Base-by-base conservation (phyloP, 805 yeast genomes). In the Saccharomycopsis javanensis region DNA sequence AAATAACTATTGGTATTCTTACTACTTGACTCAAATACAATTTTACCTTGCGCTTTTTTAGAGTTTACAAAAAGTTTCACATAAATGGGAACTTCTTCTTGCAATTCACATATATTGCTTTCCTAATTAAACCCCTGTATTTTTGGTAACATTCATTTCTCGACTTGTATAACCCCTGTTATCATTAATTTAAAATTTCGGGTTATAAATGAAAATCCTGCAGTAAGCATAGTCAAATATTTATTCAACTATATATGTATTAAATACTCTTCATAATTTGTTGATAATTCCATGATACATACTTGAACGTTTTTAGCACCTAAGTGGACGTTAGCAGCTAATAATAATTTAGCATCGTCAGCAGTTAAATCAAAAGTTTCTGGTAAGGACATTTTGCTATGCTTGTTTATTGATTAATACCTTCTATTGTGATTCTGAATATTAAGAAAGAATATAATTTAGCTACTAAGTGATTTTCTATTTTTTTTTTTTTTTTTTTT, bases 291-390 rank as follows among this genome's bases (percentile, higher is more conserved):
- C 69, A 83, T 89, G 10, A 62, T 70, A 83, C 91, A 79, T 85
- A 87, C 96, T 83, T 91, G 97, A 78, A 92, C 96, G 89, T 94
- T 94, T 89, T 94, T 94, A 77, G 98, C 85, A 79, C 99, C 99
- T 77, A 94, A 86, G 84, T 94, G 99, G 73, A 85, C 88, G 89
- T 92, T 92, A 77, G 99, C 99, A 77, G 99, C 98, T 81, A 94
- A 86, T 79, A 94, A 84, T 77, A 92, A 88, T 84, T 94, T 94
- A 81, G 96, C 96, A 80, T 91, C 97, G 81, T 89, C 97, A 78
- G 90, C 89, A 77, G 97, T 89, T 79, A 88, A 85, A 77, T 85
- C 88, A 79, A 86, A 84, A 72, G 88, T 80, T 79, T 87, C 88
- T 76, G 92, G 91, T 78, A 83, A 80, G 72, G 90, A 84, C 90